Evolutionary conservation across 192 early-diverging fungal species (phyloP).

Genomic region (Glomus cerebriforme): DNA sequence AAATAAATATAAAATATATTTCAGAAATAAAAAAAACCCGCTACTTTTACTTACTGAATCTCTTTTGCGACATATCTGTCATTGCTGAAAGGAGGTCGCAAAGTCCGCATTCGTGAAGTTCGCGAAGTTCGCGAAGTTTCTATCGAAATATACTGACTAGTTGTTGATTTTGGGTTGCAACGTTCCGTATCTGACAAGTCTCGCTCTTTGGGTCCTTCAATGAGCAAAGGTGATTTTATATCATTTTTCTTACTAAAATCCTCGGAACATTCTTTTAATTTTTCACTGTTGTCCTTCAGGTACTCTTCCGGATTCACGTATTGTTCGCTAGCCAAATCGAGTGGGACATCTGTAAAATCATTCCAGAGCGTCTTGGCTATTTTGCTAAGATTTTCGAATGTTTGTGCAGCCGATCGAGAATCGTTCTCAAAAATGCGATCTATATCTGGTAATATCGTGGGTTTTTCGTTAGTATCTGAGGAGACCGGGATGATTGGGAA

Average conservation of each 20-base stretch:
- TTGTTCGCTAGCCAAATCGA: background rate
- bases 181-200: background rate
- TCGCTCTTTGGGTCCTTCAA: background rate
- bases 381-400: background rate
- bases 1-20: too few relatives aligned
- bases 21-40: too few relatives aligned
- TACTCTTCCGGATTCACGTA: background rate
- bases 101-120: too few relatives aligned
- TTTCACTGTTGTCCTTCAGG: background rate
- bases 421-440: background rate
- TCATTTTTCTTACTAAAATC: background rate
- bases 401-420: background rate
- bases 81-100: too few relatives aligned
- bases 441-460: too few relatives aligned
- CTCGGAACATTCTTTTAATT: background rate
- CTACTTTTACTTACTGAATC: too few relatives aligned
- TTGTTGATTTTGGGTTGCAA: background rate
- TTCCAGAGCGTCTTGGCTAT: background rate
- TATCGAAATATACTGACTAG: background rate
- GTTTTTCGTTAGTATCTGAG: background rate
- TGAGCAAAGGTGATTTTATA: background rate
- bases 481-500: background rate
- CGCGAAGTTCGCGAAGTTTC: too few relatives aligned
- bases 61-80: too few relatives aligned
- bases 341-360: background rate